Base-by-base conservation (phyloP, 768 basidiomycete species). In the Termitomyces titanicus region DNA sequence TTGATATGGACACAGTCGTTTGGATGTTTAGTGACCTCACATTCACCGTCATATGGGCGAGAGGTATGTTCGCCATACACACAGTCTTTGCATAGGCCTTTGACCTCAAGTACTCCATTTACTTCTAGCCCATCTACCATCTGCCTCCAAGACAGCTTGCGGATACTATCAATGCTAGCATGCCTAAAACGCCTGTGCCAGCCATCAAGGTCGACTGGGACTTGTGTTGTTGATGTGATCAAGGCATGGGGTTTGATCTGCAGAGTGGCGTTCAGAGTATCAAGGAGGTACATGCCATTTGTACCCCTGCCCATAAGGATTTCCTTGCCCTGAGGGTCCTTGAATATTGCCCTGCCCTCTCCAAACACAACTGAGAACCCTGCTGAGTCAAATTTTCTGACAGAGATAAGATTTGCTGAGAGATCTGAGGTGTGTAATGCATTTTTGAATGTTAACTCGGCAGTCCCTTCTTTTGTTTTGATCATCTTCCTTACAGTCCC, bases 361-460 rank as follows among this genome's bases (percentile, higher is more conserved):
- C 17, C 38, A 22, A 55, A 55, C 0, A 34, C 25, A 3, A 45
- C 17, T 0, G 17, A 12, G 24, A 35, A 55, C 7, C 54, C 48
- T 11, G 43, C 34, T 1, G 9, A 2, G 33, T 55, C 49, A 24
- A 55, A 46, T n/a, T 45, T 37, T 2, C 24, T 22, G 20, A 55
- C 40, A 8, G 54, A 55, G 8, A 55, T 37, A 3, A 55, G 48
- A 29, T 55, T 55, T 12, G 34, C 33, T 3, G 53, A 20, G 2
- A 54, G 25, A n/a, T 47, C 53, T 1, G 48, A 42, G 2, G 42
- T 50, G n/a, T 55, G 54, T 8, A 55, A 12, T 3, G 48, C 48
- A 9, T 31, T 5, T 5, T n/a, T 25, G 43, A 55, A 55, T 15
- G 25, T 11, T 0, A 55, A 24, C 7, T 55, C 22, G 22, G 54